Conservation (phyloP, 305 asterid genomes). For the Fraxinus platypoda region DNA sequence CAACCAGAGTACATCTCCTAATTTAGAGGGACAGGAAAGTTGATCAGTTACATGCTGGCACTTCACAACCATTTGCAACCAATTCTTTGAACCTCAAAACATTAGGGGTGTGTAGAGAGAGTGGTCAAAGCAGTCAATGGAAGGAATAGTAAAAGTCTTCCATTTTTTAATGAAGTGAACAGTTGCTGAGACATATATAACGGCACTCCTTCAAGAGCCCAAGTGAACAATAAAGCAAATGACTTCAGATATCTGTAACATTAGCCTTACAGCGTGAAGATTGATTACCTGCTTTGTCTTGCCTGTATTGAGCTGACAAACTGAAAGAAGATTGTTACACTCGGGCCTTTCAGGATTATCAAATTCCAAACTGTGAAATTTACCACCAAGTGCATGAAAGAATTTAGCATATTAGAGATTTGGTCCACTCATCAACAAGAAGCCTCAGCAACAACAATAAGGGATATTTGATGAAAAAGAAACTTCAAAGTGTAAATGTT, state of each 20-base stretch:
- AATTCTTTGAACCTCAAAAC: neutral
- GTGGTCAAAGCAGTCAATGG: neutral
- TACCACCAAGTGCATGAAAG: neutral
- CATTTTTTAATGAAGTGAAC: neutral
- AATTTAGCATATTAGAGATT: neutral
- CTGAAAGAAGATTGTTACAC: constrained; percentile 85
- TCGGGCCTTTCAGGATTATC: constrained; percentile 95
- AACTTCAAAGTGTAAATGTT: constrained; percentile 7
- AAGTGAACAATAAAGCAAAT: neutral
- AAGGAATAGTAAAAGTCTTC: neutral
- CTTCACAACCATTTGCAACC: neutral
- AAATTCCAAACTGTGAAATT: constrained; percentile 69
- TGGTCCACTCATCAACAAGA: neutral
- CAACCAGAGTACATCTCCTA: neutral
- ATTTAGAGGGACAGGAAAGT: neutral
- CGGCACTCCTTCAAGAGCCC: neutral
- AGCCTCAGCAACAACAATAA: neutral
- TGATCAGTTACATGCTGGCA: neutral
- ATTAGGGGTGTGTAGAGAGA: neutral
- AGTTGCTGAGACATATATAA: neutral
- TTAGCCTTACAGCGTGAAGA: constrained; percentile 14
- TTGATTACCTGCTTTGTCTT: constrained; percentile 79
- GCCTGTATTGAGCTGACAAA: constrained; percentile 79
- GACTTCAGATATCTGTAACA: constrained; percentile 5
- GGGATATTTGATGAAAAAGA: neutral